Evolutionary conservation across 352 stramenopile species (phyloP).

Genomic region (Phytopythium delawarense): DNA sequence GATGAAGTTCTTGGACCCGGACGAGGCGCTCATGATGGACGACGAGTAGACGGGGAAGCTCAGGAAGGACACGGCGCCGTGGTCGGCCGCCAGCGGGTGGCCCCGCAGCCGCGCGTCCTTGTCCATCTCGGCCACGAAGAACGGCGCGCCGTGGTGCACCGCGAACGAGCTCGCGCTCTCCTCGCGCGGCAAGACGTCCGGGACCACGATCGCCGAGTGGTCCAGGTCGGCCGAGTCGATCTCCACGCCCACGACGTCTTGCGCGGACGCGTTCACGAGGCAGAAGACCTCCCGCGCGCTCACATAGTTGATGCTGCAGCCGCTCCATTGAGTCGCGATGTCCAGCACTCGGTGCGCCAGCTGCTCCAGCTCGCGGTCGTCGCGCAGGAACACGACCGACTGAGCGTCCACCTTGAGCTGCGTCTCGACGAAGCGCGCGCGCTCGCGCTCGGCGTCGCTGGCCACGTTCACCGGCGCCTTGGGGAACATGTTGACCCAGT

Average conservation of each 20-base stretch:
- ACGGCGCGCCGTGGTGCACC: constrained; percentile 53
- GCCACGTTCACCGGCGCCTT: constrained; percentile 49
- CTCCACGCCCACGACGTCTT: constrained; percentile 23
- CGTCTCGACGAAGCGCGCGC: constrained; percentile 48
- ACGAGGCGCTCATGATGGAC: constrained; percentile 8
- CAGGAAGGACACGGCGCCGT: constrained; percentile 52
- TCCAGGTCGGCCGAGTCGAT: constrained; percentile 21
- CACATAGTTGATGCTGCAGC: constrained; percentile 67
- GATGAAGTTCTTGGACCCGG: constrained; percentile 21
- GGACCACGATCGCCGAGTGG: constrained; percentile 37
- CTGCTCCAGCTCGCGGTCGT: constrained; percentile 46
- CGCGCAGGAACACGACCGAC: constrained; percentile 53
- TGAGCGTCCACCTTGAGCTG: constrained; percentile 57
- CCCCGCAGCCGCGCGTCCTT: constrained; percentile 61
- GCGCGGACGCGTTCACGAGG: constrained; percentile 45
- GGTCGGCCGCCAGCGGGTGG: constrained; percentile 62
- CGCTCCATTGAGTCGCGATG: constrained; percentile 59
- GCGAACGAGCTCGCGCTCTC: constrained; percentile 70
- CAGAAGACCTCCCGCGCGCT: constrained; percentile 59
- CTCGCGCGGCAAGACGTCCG: constrained; percentile 54
- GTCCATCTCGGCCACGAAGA: constrained; percentile 64
- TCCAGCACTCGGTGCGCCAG: constrained; percentile 44
- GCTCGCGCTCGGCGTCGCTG: constrained; percentile 14
- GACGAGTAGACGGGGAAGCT: constrained; percentile 66
- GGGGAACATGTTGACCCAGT: constrained; percentile 75